These are phyloP conservation scores for Russula ochroleuca DNA, from an alignment of 768 basidiomycete species.

Conservation along the genomic window DNA sequence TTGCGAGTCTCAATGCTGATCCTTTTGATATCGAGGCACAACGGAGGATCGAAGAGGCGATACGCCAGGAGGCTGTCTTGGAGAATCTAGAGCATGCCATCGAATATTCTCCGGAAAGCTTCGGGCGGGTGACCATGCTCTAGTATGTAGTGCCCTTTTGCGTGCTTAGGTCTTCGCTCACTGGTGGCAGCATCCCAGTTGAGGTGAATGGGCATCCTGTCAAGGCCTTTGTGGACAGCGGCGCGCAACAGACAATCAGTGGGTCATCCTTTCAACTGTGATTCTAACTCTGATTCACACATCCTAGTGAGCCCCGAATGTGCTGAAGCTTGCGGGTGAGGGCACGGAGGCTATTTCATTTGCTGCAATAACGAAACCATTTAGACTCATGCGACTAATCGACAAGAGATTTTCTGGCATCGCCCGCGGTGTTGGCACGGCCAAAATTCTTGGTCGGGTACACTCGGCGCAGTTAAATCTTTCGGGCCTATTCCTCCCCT, in stretches of 20 bases:
- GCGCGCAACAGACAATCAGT: conserved; percentile 97
- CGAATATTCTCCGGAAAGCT: conserved; percentile 89
- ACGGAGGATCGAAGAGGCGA: conserved; percentile 87
- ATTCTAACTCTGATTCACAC: conserved; percentile 16
- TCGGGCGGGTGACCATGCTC: conserved; percentile 94
- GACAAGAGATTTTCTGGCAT: conserved; percentile 86
- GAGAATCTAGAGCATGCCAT: conserved; percentile 94
- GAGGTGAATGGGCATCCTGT: conserved; percentile 90
- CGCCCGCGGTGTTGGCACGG: conserved; percentile 91
- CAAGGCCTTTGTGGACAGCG: conserved; percentile 97
- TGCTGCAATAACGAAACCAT: conserved; percentile 9
- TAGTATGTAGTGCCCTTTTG: conserved; percentile 57
- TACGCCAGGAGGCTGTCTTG: conserved; percentile 79
- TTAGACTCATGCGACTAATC: conserved; percentile 86
- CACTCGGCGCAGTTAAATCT: conserved; percentile 92
- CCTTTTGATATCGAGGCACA: conserved; percentile 93
- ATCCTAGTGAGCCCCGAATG: conserved; percentile 81
- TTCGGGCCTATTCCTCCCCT: conserved; percentile 76
- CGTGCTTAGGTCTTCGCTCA: conserved; percentile 1
- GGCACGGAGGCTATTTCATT: conserved; percentile 15
- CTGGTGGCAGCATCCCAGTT: conserved; percentile 61
- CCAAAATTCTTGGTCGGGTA: conserved; percentile 88
- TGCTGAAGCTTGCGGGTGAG: conserved; percentile 86
- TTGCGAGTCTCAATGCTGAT: conserved; percentile 71
- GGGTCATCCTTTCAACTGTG: conserved; percentile 32